Percentiles rank a stretch among this genome's conserved stretches.
Conservation (phyloP, 768 basidiomycete genomes). For the Ephemerocybe angulata region DNA sequence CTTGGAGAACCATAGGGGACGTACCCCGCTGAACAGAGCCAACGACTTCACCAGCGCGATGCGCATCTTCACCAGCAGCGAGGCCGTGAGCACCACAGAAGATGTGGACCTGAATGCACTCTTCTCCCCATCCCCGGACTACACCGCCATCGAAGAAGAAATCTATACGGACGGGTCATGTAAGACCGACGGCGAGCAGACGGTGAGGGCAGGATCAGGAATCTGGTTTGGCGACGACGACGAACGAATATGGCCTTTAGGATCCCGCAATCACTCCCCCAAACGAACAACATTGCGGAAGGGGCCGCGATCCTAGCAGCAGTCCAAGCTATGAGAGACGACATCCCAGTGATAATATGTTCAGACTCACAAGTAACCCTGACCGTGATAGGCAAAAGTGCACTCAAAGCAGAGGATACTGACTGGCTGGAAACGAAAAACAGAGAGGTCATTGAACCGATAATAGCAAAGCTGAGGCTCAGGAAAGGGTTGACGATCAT, state of each 20-base stretch:
- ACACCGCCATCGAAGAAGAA: too few relatives aligned
- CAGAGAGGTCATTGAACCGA: background rate
- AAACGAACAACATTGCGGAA: slow-evolving; percentile 19
- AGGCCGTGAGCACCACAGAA: too few relatives aligned
- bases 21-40: too few relatives aligned
- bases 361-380: slow-evolving; percentile 17
- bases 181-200: background rate
- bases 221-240: slow-evolving; percentile 14
- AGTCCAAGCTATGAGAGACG: background rate
- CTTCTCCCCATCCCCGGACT: too few relatives aligned
- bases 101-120: too few relatives aligned
- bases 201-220: slow-evolving; percentile 16
- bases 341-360: slow-evolving; percentile 2
- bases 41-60: too few relatives aligned
- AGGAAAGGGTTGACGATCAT: slow-evolving; percentile 1
- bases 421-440: slow-evolving; percentile 12
- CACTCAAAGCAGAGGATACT: slow-evolving; percentile 9
- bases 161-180: slow-evolving; percentile 13
- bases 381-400: slow-evolving; percentile 9
- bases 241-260: slow-evolving; percentile 9
- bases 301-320: slow-evolving; percentile 14
- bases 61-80: too few relatives aligned
- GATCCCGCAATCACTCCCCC: slow-evolving; percentile 7
- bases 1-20: too few relatives aligned
- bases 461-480: background rate